Conservation (phyloP, 306 rosid genomes). For the Cucumis melo region DNA sequence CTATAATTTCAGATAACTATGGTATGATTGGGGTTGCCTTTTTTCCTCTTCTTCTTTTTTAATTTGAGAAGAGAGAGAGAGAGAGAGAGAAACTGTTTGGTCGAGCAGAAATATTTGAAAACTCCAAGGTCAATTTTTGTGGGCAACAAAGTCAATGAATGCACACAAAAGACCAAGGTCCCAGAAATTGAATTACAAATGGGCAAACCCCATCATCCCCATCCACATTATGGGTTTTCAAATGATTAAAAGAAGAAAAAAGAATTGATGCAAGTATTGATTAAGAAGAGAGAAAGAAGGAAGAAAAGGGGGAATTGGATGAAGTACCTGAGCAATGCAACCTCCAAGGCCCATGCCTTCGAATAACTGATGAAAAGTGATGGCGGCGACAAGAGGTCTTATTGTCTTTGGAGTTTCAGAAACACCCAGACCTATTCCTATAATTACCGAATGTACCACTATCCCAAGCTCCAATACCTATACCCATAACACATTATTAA, state of each 20-base stretch:
- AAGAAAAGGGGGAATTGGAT: no score
- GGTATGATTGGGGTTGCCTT: not conserved
- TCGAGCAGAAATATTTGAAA: not conserved
- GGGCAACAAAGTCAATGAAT: not conserved
- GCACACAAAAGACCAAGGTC: not conserved
- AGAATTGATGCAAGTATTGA: no score
- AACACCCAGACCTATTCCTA: slow-evolving; percentile 74
- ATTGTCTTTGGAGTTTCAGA: slow-evolving; percentile 51
- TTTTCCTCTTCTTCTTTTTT: no score
- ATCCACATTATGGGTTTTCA: not conserved
- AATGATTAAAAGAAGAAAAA: no score
- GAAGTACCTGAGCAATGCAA: slow-evolving; percentile 57
- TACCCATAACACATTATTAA: no score
- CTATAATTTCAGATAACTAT: not conserved
- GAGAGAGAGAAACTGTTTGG: not conserved
- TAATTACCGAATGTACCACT: slow-evolving; percentile 64
- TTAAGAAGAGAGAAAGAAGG: no score
- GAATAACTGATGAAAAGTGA: slow-evolving; percentile 76
- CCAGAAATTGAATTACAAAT: not conserved
- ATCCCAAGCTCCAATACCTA: slow-evolving; percentile 79
- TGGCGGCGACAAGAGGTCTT: slow-evolving; percentile 50
- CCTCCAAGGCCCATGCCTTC: slow-evolving; percentile 95
- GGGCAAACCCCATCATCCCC: not conserved
- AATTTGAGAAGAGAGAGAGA: no score
- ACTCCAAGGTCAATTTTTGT: not conserved